phyloP scores from a whole-genome alignment of 768 basidiomycete species.

The Lyophyllum semitale region DNA sequence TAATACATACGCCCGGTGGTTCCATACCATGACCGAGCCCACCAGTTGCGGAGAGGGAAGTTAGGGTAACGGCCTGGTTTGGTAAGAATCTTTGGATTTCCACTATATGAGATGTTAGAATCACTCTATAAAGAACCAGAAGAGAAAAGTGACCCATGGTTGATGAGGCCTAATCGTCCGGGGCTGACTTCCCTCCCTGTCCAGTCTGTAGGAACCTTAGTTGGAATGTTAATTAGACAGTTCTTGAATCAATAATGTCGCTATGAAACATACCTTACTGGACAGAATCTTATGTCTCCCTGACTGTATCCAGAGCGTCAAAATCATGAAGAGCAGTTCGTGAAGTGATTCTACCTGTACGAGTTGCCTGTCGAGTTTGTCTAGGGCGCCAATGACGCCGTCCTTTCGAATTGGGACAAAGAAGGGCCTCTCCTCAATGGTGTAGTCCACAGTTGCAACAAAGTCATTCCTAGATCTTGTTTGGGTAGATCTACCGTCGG shows the following conservation, averaged over 20 bases:
- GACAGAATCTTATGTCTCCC: conserved; percentile 61
- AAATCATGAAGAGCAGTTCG: conserved; percentile 5
- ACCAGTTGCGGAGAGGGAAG: conserved; percentile 81
- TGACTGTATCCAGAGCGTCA: conserved; percentile 38
- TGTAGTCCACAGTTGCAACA: conserved; percentile 48
- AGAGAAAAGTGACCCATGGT: conserved; percentile 51
- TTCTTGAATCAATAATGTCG: background rate
- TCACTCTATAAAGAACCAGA: background rate
- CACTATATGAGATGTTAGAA: conserved; percentile 36
- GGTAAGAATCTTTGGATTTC: conserved; percentile 74
- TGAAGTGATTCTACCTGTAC: conserved; percentile 37
- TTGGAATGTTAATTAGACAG: background rate
- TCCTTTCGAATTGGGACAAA: conserved; percentile 67
- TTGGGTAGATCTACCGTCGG: conserved; percentile 12
- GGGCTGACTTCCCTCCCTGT: conserved; percentile 71
- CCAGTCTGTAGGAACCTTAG: conserved; percentile 64
- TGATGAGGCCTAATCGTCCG: conserved; percentile 73
- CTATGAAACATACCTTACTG: conserved; percentile 46
- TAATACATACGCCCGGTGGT: conserved; percentile 60
- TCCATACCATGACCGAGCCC: conserved; percentile 75
- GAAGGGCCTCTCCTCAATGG: conserved; percentile 63
- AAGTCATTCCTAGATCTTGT: conserved; percentile 36
- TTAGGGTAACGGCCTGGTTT: conserved; percentile 78
- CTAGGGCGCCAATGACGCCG: conserved; percentile 69
- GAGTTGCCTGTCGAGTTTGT: conserved; percentile 69